Evolutionary conservation across 257 asterid species (phyloP).

Genomic region (Solanum stenotomum): DNA sequence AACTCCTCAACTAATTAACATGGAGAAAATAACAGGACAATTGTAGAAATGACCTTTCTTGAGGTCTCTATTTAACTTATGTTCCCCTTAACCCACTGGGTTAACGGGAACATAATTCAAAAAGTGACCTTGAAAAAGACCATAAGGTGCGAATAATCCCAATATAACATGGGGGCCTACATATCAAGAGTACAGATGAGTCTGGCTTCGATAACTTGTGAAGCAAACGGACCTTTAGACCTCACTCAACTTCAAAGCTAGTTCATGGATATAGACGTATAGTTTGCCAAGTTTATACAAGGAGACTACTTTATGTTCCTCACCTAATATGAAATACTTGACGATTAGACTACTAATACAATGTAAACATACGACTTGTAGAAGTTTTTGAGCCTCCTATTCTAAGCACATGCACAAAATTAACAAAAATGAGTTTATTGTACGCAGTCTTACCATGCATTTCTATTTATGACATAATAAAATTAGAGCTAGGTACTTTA

Average conservation of each 20-base stretch:
- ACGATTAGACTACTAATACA: not conserved
- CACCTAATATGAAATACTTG: too few relatives aligned
- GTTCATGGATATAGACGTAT: not conserved
- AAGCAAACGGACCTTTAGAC: not conserved
- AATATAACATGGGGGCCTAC: not conserved
- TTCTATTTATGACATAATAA: not conserved
- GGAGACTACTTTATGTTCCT: not conserved
- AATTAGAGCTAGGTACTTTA: slow-evolving; percentile 4
- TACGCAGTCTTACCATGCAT: not conserved
- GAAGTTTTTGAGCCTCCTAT: not conserved
- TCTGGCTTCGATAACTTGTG: not conserved
- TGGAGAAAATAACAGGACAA: not conserved
- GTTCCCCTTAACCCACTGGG: not conserved
- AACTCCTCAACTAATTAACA: not conserved
- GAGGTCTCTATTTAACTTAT: not conserved
- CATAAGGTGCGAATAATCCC: not conserved
- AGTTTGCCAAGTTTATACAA: not conserved
- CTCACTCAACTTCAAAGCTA: not conserved
- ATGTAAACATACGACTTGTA: not conserved
- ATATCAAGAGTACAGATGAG: not conserved
- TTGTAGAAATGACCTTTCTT: not conserved
- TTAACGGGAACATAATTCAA: not conserved
- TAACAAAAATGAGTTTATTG: not conserved
- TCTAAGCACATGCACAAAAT: not conserved
- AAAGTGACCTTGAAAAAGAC: not conserved